Evolutionary conservation across 371 early-diverging fungal species (phyloP).

Genomic region (Mucor racemosus): DNA sequence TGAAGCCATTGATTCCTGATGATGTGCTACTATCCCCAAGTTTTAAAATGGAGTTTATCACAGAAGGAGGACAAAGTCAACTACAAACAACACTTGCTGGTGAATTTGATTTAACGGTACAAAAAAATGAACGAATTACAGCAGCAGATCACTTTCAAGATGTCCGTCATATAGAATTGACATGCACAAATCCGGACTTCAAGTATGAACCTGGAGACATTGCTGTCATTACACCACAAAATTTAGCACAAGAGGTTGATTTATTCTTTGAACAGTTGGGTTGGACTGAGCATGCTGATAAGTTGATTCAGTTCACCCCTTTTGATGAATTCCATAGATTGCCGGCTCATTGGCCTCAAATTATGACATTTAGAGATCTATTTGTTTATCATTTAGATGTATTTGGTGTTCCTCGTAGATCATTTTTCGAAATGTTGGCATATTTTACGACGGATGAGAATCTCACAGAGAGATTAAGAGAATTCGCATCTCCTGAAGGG

Average conservation of each 20-base stretch:
- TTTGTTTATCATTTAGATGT: constrained; percentile 80
- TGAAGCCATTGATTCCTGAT: constrained; percentile 57
- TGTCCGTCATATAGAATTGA: constrained; percentile 76
- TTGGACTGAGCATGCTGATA: constrained; percentile 77
- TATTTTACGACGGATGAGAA: constrained; percentile 76
- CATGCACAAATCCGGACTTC: constrained; percentile 27
- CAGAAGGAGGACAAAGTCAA: constrained; percentile 16
- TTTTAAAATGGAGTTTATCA: constrained; percentile 42
- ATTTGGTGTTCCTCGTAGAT: constrained; percentile 82
- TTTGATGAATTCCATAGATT: constrained; percentile 50
- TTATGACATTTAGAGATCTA: constrained; percentile 72
- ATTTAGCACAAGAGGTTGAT: constrained; percentile 69
- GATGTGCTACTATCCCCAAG: constrained; percentile 55
- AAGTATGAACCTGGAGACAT: constrained; percentile 85
- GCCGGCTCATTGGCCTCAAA: constrained; percentile 49
- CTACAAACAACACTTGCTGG: constrained; percentile 15
- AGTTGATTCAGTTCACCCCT: constrained; percentile 54
- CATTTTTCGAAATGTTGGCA: constrained; percentile 86
- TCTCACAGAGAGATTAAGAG: constrained; percentile 80
- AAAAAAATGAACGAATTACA: constrained; percentile 73
- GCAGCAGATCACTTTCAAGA: constrained; percentile 88
- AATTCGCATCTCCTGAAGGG: constrained; percentile 81
- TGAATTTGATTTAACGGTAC: constrained; percentile 46
- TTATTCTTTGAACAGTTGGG: constrained; percentile 70
- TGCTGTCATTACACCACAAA: constrained; percentile 76